Percentiles rank a stretch among this genome's conserved stretches.
Conservation (phyloP, 2,329 filamentous ascomycete species). For the Paecilomyces sp. region DNA sequence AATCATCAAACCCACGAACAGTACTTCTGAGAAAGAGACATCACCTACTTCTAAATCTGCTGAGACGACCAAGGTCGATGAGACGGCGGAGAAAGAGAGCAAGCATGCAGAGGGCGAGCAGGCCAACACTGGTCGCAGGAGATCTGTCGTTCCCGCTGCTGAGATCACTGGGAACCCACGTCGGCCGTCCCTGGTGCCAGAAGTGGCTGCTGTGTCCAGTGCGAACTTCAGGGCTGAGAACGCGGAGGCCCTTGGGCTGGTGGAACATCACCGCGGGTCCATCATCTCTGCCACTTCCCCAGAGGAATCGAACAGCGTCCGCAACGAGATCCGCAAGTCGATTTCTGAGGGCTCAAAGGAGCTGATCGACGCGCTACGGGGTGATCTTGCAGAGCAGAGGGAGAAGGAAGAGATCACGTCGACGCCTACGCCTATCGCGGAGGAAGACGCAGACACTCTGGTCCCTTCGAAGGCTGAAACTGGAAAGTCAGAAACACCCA, state of each 20-base stretch:
- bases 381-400: slow-evolving; percentile 14
- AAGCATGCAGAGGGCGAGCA: slow-evolving; percentile 5
- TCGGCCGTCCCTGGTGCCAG: slow-evolving; percentile 26
- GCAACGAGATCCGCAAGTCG: slow-evolving; percentile 30
- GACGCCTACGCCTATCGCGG: slow-evolving; percentile 3
- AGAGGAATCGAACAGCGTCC: slow-evolving; percentile 27
- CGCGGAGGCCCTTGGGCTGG: slow-evolving; percentile 26
- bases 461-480: slow-evolving; percentile 4
- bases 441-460: slow-evolving; percentile 7
- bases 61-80: slow-evolving; percentile 7
- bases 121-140: slow-evolving; percentile 13
- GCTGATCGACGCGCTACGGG: slow-evolving; percentile 20
- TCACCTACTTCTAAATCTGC: slow-evolving; percentile 6
- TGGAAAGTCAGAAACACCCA: slow-evolving; percentile 5
- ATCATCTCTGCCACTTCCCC: slow-evolving; percentile 26
- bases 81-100: slow-evolving; percentile 9
- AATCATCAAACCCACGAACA: slow-evolving; percentile 3
- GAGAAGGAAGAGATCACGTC: slow-evolving; percentile 10
- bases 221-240: slow-evolving; percentile 32
- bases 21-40: slow-evolving; percentile 5
- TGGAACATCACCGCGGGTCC: slow-evolving; percentile 32
- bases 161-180: slow-evolving; percentile 17
- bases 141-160: slow-evolving; percentile 22
- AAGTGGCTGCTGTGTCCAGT: slow-evolving; percentile 29
- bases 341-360: slow-evolving; percentile 22